A percentile compares a stretch with the other conserved stretches of the same genome.
Evolutionary conservation across 2,329 filamentous ascomycete species (phyloP).

Genomic region (Trichoderma brevicompactum): DNA sequence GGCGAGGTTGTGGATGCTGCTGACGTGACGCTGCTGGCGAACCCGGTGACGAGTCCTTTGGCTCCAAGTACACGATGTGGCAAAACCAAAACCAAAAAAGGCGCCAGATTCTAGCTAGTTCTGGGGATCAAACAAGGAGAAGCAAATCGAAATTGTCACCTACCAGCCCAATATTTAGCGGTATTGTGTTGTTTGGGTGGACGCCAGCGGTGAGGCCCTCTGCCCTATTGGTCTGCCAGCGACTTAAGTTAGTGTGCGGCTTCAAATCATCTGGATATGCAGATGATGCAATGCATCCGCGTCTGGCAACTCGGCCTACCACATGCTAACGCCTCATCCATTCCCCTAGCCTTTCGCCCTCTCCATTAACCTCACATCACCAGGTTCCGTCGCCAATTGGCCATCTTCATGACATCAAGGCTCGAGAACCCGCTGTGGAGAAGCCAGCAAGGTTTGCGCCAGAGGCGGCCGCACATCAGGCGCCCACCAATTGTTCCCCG

Average conservation of each 20-base stretch:
- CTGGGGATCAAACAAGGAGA: too few relatives aligned
- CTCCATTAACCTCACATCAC: not conserved
- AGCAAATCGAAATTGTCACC: not conserved
- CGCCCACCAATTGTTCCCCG: not conserved
- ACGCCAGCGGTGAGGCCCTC: not conserved
- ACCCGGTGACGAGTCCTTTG: not conserved
- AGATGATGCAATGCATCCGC: conserved; percentile 3
- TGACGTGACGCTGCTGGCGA: conserved; percentile 22
- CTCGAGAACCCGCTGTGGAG: conserved; percentile 13
- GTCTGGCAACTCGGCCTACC: conserved; percentile 2
- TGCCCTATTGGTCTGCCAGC: not conserved
- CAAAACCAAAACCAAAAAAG: too few relatives aligned
- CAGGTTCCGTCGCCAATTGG: not conserved
- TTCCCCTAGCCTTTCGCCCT: not conserved
- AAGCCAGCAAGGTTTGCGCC: conserved; percentile 23
- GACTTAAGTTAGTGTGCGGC: too few relatives aligned
- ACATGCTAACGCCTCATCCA: not conserved
- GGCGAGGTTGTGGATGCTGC: conserved; percentile 21
- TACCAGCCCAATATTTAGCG: too few relatives aligned
- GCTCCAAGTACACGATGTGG: too few relatives aligned
- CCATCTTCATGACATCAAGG: conserved; percentile 28
- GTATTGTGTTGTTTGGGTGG: too few relatives aligned
- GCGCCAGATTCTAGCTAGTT: too few relatives aligned
- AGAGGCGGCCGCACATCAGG: not conserved
- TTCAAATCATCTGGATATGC: not conserved